Conservation (phyloP, 2,329 filamentous ascomycete genomes). For the Rachicladosporium sp. region DNA sequence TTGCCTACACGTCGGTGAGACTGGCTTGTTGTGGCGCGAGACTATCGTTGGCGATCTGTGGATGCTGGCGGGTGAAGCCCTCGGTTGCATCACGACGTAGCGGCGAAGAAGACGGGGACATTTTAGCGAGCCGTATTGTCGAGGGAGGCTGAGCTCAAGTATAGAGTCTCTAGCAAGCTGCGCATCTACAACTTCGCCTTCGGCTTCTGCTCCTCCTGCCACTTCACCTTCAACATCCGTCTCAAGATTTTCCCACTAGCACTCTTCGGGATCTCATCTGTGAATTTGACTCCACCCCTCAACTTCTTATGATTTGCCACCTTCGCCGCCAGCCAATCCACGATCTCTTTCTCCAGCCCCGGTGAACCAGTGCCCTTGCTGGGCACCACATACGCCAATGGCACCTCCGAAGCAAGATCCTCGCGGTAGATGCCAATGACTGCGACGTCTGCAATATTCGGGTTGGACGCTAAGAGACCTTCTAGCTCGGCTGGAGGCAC, state of each 20-base stretch:
- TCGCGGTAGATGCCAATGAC: constrained; percentile 35
- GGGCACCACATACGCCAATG: constrained; percentile 33
- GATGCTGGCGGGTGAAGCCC: too few species aligned
- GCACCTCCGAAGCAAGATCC: constrained; percentile 34
- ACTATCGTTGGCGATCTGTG: too few species aligned
- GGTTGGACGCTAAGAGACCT: constrained; percentile 30
- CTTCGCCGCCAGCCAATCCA: constrained; percentile 31
- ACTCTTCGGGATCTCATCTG: constrained; percentile 36
- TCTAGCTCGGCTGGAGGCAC: constrained; percentile 38
- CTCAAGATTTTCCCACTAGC: constrained; percentile 37
- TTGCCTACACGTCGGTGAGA: too few species aligned
- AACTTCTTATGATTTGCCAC: constrained; percentile 37
- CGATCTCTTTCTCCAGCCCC: constrained; percentile 28
- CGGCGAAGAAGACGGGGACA: too few species aligned
- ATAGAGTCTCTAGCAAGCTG: too few species aligned
- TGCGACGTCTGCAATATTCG: constrained; percentile 31
- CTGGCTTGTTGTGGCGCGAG: too few species aligned
- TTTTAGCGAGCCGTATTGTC: too few species aligned
- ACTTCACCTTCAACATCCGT: constrained; percentile 31
- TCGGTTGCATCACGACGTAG: too few species aligned
- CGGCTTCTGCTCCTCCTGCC: constrained; percentile 27
- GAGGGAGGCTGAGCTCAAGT: too few species aligned
- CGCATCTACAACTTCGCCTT: constrained; percentile 29
- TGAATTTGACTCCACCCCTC: constrained; percentile 34
- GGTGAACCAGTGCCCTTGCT: constrained; percentile 23